Base-by-base conservation (phyloP, 805 yeast genomes). In the Yarrowia sp. region DNA sequence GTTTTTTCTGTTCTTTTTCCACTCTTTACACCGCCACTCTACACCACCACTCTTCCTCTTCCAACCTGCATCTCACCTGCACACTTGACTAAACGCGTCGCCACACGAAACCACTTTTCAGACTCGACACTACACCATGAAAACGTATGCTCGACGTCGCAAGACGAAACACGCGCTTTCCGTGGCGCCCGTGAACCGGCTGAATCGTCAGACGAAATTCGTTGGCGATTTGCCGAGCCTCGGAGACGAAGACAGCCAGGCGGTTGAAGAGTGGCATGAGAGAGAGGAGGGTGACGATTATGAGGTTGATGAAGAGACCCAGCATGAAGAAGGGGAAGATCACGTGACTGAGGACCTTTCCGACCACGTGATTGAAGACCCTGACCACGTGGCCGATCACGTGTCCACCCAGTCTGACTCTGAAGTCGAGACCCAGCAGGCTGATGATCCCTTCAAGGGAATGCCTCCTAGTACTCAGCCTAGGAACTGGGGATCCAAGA, bases 381-480 rank as follows among this genome's bases (percentile, higher is more conserved):
- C 15, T 15, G 9, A 13, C 1, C 33, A 17, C 49, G 49, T 15
- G 15, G 9, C 38, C 0, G 53, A n/a, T 20, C 33, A 44, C 9
- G 14, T 24, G 30, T 5, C 12, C 38, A 10, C 7, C 44, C 9
- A 8, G 10, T 47, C 52, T 5, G 24, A 17, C 2, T 52, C 58
- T 3, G 58, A 52, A 14, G 58, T 43, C 0, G 58, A 52, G 9
- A 52, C 58, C 7, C 58, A 52, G 19, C 58, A 20, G 6, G 33
- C 40, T 12, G 38, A 47, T 1, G 40, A 50, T 24, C 24, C 17
- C 40, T 33, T 52, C 43, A 34, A 19, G 12, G 33, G 38, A 15
- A 47, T 47, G 33, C 58, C 58, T 14, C 63, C 63, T 2, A 55
- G 63, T n/a, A 55, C 63, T 1, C 63, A 55, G 24, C 63, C 63